A percentile compares a stretch with the other conserved stretches of the same genome.
These are phyloP conservation scores for Lactarius trivialis DNA, from an alignment of 768 basidiomycete species.

Conservation along the genomic window DNA sequence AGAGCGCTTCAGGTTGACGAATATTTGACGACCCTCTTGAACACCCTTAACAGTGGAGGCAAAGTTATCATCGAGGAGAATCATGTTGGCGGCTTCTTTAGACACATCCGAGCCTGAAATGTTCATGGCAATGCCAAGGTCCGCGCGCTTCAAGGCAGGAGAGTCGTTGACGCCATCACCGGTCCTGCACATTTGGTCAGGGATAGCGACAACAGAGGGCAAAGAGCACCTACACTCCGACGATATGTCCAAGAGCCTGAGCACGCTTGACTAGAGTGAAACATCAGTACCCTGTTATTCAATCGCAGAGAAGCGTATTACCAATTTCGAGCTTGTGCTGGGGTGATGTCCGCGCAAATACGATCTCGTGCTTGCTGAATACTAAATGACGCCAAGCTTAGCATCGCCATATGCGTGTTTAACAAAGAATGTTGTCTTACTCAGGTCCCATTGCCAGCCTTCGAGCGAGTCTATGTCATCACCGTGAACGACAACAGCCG, in stretches of 20 bases:
- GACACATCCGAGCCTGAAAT: slow-evolving; percentile 69
- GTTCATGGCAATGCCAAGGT: slow-evolving; percentile 71
- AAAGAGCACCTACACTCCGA: slow-evolving; percentile 52
- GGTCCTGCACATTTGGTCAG: slow-evolving; percentile 36
- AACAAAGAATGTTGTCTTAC: slow-evolving; percentile 33
- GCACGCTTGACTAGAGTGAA: slow-evolving; percentile 53
- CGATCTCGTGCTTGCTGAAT: slow-evolving; percentile 61
- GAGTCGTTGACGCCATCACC: slow-evolving; percentile 72
- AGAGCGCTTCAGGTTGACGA: slow-evolving; percentile 63
- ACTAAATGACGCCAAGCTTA: slow-evolving; percentile 34
- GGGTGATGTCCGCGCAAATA: slow-evolving; percentile 65
- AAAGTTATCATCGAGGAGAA: slow-evolving; percentile 65
- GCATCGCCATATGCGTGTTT: not conserved
- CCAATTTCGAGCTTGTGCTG: slow-evolving; percentile 71
- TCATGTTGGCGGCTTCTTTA: slow-evolving; percentile 72
- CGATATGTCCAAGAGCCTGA: slow-evolving; percentile 63
- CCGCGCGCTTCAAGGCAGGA: slow-evolving; percentile 65
- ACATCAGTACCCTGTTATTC: not conserved
- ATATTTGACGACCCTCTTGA: slow-evolving; percentile 61
- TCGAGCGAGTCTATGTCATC: slow-evolving; percentile 60
- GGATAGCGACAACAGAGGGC: not conserved
- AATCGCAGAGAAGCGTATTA: slow-evolving; percentile 21
- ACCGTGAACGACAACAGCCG: slow-evolving; percentile 60
- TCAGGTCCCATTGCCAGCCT: slow-evolving; percentile 72
- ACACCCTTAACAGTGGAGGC: slow-evolving; percentile 69